Base-by-base conservation (phyloP, 2,329 filamentous ascomycete species). In the Zymoseptoria brevis region DNA sequence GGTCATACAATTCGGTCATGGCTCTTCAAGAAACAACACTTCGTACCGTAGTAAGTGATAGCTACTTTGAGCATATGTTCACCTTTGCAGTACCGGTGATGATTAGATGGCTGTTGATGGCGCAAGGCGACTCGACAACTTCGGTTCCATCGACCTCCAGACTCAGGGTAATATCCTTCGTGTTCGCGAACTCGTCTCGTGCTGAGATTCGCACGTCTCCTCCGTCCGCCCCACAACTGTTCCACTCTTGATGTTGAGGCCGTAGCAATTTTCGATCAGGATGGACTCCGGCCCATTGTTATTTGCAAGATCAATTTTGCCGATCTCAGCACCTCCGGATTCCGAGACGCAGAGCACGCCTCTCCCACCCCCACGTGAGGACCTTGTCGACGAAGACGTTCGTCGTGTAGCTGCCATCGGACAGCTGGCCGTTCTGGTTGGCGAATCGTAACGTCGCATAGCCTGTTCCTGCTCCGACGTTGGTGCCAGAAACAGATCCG, bases 211-310 rank as follows among this genome's bases (percentile, higher is more conserved):
- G 75, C 7, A 84, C 81, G 68, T 83, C 81, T 0, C 82, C 82
- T 1, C 82, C 81, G 1, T n/a, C n/a, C n/a, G n/a, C n/a, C 81
- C 79, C 24, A 75, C 77, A 22, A 84, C 77, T 2, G 74, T 79
- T 0, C 82, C 82, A 19, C 77, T 76, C 1, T 67, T 70, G 66
- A 84, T 82, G 1, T 72, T 70, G 30, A 84, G 62, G 55, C 81
- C 80, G 68, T 84, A 83, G 72, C 82, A 84, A 69, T 84, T 84
- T 74, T 84, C 81, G 26, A 84, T 79, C 1, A 84, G 73, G 19
- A 84, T 75, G 0, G 81, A 78, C 58, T 84, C 75, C 0, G 81
- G 78, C 58, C 84, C 83, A 66, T 81, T 82, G 53, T 83, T 84
- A 63, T 73, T 71, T 0, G 79, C 75, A 1, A 84, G 73, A 62